Evolutionary conservation across 1,139 yeast species (phyloP).

Genomic region (Debaryomyces nepalensis): DNA sequence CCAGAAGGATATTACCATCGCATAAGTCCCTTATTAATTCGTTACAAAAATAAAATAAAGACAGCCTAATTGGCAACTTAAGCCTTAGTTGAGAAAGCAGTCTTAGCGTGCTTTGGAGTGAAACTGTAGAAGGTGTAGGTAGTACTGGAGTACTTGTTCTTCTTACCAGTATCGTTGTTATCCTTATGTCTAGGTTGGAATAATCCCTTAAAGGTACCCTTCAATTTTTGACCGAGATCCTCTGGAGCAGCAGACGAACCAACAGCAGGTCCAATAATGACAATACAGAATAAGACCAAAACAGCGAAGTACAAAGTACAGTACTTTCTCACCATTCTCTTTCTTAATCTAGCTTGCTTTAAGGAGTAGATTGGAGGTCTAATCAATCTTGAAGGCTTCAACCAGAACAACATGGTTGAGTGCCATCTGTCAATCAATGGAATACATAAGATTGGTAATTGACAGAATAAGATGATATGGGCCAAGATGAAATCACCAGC

Average conservation of each 20-base stretch:
- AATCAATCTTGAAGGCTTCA: conserved; percentile 95
- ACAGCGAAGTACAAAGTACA: conserved; percentile 78
- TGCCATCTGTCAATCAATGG: conserved; percentile 98
- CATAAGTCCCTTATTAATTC: conserved; percentile 3
- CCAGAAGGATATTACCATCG: not conserved
- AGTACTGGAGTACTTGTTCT: conserved; percentile 45
- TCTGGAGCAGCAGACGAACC: conserved; percentile 52
- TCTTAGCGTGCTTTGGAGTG: conserved; percentile 55
- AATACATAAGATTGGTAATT: conserved; percentile 81
- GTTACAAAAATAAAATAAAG: conserved; percentile 2
- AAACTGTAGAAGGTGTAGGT: conserved; percentile 53
- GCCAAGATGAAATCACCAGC: conserved; percentile 97
- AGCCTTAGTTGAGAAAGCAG: conserved; percentile 64
- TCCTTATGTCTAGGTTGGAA: conserved; percentile 85
- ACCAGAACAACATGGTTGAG: conserved; percentile 98
- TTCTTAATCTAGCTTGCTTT: conserved; percentile 96
- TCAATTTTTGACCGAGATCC: conserved; percentile 33
- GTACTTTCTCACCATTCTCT: conserved; percentile 97
- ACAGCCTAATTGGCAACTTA: conserved; percentile 21
- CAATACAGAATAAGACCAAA: conserved; percentile 68
- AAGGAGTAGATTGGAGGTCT: conserved; percentile 98
- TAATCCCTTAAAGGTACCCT: conserved; percentile 67
- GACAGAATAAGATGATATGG: conserved; percentile 83
- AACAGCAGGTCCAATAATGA: conserved; percentile 92
- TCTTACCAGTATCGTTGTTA: conserved; percentile 82